A percentile compares a stretch with the other conserved stretches of the same genome.
Evolutionary conservation across 108 stramenopile genomes (phyloP).

Genomic region (Cylindrotheca closterium): DNA sequence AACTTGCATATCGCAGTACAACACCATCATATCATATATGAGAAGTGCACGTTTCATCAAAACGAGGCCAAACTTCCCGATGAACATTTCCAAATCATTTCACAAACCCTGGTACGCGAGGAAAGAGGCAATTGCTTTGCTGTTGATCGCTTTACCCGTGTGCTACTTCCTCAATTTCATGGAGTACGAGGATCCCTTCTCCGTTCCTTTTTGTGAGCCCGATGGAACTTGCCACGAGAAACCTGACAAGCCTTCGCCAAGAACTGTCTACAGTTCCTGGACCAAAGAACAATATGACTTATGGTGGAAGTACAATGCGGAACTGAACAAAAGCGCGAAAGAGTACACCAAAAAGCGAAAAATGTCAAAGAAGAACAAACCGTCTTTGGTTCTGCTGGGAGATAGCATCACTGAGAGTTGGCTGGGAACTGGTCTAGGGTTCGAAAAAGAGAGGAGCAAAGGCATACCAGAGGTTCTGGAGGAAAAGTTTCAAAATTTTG

Average conservation of each 20-base stretch:
- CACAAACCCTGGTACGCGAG: background rate
- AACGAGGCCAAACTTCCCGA: too few relatives aligned
- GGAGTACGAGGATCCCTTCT: constrained; percentile 7
- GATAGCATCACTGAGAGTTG: constrained; percentile 64
- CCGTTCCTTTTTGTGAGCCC: constrained; percentile 24
- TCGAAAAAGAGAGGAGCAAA: constrained; percentile 13
- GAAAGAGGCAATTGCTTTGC: background rate
- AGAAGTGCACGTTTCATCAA: too few relatives aligned
- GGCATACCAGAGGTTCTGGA: constrained; percentile 25
- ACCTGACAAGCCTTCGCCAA: constrained; percentile 31
- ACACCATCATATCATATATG: too few relatives aligned
- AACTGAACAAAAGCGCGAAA: constrained; percentile 15
- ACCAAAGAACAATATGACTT: constrained; percentile 19
- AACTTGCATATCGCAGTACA: too few relatives aligned
- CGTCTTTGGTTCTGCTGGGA: constrained; percentile 47
- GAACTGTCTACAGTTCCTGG: constrained; percentile 38
- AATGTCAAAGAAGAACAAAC: background rate
- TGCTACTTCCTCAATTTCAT: background rate
- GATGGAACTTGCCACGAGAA: constrained; percentile 37
- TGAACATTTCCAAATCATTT: background rate
- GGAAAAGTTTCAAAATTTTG: constrained; percentile 5
- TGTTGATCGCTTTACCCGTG: background rate
- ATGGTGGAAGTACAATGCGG: constrained; percentile 29
- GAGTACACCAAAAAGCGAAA: constrained; percentile 15
- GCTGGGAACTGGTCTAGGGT: constrained; percentile 40